These are phyloP conservation scores for Solanum tacnaense DNA, from an alignment of 257 asterid species.

Conservation along the genomic window DNA sequence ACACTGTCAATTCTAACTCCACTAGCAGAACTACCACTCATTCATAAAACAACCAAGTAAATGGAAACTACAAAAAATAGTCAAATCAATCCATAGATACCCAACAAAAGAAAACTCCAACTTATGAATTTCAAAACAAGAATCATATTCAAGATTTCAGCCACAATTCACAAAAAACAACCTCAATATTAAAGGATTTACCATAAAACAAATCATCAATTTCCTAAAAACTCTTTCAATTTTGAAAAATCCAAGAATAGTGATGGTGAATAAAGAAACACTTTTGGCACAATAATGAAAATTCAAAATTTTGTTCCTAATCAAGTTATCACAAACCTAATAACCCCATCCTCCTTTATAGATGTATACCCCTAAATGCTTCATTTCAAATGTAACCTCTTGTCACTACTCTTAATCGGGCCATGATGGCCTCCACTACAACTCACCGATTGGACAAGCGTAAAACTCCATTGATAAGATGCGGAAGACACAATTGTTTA, in stretches of 20 bases:
- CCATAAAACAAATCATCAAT: background rate
- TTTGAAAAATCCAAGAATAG: background rate
- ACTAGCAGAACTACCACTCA: background rate
- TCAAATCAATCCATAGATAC: no score
- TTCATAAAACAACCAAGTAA: background rate
- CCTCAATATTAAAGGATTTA: background rate
- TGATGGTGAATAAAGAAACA: background rate
- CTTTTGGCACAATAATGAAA: background rate
- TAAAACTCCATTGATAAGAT: no score
- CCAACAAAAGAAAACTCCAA: background rate
- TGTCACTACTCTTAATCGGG: no score
- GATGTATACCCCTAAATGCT: background rate
- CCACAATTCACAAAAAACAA: background rate
- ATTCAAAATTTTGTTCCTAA: background rate
- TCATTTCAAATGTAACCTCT: background rate
- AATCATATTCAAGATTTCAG: no score
- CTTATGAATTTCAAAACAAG: background rate
- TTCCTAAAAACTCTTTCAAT: background rate
- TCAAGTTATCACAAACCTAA: background rate
- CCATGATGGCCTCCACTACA: no score
- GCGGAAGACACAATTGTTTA: no score
- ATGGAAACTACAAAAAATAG: background rate
- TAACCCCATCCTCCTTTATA: background rate
- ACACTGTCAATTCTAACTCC: background rate
- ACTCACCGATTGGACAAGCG: no score